Base-by-base conservation (phyloP, 495 filamentous ascomycete species). In the Xylaria castorea region DNA sequence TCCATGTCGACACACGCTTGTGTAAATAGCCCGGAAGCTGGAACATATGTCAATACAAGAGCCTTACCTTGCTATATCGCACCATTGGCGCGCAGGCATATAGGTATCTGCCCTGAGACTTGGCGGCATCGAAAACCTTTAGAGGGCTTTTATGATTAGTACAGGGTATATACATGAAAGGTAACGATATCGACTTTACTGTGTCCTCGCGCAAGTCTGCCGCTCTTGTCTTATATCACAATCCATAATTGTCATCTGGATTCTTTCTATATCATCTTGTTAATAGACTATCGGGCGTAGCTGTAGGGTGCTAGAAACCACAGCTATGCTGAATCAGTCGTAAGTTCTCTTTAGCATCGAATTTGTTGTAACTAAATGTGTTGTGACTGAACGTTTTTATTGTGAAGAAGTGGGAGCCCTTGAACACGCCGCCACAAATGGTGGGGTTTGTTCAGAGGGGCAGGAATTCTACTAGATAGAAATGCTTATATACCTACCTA, bases 11-110 rank as follows among this genome's bases (percentile, higher is more conserved):
- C 38, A 25, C 48, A 14, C 12, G 27, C 22, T 14, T 71, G 58
- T 22, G 5, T 8, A 32, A n/a, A 38, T 30, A 18, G 22, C 25
- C 12, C 5, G 5, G 16, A 27, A 46, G 27, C 7, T 40, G 30
- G 25, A 25, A 44, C 27, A 42, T 1, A 57, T 18, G 32, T 44
- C 25, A 44, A 25, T 3, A 1, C 8, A 22, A 6, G 38, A 12
- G 68, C 14, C 75, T 70, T 74, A 76, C 85, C 83, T 88, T 88
- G 83, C 85, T 85, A 78, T 90, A 91, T 71, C 90, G 83, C 60
- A 92, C 90, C 90, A 92, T 92, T n/a, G 90, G 90, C 20, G 90
- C 90, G 32, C 84, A 87, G 42, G 89, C 83, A 77, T 87, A 87
- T 12, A 91, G 66, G 25, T 88, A 83, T 42, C 88, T 78, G 27